Evolutionary conservation across 225 moss, liverwort and hornwort genomes (phyloP).

Genomic region (Pseudisothecium myosuroides): DNA sequence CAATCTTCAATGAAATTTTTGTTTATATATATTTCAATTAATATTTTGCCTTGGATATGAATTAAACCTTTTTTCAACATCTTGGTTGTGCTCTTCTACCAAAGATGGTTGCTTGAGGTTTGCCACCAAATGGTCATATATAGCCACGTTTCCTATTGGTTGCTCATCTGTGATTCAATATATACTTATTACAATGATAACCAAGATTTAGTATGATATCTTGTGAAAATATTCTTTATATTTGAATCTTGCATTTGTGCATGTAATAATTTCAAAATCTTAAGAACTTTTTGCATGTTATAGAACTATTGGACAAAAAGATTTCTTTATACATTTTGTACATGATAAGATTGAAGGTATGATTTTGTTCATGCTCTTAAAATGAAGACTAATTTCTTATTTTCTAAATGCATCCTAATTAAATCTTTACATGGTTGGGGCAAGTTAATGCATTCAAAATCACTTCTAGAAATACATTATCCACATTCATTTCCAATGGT

Average conservation of each 20-base stretch:
- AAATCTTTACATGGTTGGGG: too few species aligned
- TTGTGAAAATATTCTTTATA: not conserved
- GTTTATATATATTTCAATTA: too few species aligned
- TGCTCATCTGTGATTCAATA: not conserved
- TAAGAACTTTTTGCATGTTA: not conserved
- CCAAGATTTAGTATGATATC: too few species aligned
- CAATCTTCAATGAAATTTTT: not conserved
- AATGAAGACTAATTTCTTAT: not conserved
- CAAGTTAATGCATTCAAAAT: too few species aligned
- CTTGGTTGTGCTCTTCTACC: not conserved
- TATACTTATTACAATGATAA: not conserved
- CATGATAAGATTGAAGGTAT: not conserved
- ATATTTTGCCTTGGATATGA: not conserved
- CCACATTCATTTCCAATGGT: not conserved
- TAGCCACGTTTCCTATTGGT: not conserved
- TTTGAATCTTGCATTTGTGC: not conserved
- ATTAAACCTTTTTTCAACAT: constrained; percentile 2
- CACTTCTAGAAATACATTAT: not conserved
- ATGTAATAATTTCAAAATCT: not conserved
- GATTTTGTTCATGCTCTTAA: not conserved
- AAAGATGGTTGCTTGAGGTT: not conserved
- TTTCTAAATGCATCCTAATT: not conserved
- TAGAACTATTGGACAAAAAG: not conserved
- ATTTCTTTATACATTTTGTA: not conserved
- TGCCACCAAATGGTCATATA: not conserved